A percentile compares a stretch with the other conserved stretches of the same genome.
phyloP scores from a whole-genome alignment of 768 basidiomycete species.

The Steccherinum ochraceum region DNA sequence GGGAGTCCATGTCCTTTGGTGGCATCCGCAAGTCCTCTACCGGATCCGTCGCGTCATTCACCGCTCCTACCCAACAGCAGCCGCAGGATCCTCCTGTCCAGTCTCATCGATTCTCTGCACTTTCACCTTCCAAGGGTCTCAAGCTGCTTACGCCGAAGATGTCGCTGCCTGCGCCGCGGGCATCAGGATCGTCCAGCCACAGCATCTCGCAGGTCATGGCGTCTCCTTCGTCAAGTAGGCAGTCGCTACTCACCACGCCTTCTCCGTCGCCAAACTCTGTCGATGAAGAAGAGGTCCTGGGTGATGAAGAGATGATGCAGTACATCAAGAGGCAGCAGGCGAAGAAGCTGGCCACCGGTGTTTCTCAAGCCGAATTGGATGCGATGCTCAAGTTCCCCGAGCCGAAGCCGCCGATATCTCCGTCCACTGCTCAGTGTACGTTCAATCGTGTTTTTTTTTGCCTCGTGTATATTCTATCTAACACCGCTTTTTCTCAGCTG shows the following conservation, averaged over 20 bases:
- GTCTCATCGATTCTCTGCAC: constrained; percentile 69
- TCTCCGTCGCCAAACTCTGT: constrained; percentile 74
- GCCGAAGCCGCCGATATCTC: constrained; percentile 64
- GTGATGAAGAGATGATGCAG: constrained; percentile 95
- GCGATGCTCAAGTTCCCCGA: constrained; percentile 90
- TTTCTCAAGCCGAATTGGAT: constrained; percentile 83
- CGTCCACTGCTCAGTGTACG: constrained; percentile 67
- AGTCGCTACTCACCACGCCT: constrained; percentile 68
- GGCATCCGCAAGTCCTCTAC: constrained; percentile 80
- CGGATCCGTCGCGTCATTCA: constrained; percentile 67
- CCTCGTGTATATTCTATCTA: constrained; percentile 6
- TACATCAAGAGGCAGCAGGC: constrained; percentile 89
- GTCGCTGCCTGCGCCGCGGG: constrained; percentile 50
- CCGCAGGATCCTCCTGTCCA: constrained; percentile 24
- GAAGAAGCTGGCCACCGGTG: constrained; percentile 78
- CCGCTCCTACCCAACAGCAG: constrained; percentile 33
- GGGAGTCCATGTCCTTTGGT: constrained; percentile 76
- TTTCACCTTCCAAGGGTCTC: constrained; percentile 80
- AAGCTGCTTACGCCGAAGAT: constrained; percentile 80
- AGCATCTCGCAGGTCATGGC: constrained; percentile 45
- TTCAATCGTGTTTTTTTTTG: constrained; percentile 8
- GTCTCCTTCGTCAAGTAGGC: constrained; percentile 65
- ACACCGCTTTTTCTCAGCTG: constrained; percentile 31
- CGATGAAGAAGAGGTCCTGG: constrained; percentile 82
- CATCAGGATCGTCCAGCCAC: constrained; percentile 47